Evolutionary conservation across 2,329 filamentous ascomycete species (phyloP).

Genomic region (Ampelomyces quisqualis): DNA sequence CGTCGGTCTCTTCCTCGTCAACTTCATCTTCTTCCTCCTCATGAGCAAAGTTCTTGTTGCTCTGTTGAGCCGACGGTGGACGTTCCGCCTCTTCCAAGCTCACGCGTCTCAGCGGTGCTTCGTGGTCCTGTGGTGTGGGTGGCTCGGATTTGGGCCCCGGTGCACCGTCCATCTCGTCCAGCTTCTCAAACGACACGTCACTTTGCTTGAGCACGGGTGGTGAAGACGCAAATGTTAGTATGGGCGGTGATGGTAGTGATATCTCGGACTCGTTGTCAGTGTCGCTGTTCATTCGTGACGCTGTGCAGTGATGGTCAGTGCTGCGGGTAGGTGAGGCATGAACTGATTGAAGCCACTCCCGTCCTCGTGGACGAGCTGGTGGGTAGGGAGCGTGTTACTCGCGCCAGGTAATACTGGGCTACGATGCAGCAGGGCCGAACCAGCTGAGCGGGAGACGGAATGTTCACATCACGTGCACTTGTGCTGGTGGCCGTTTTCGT

Average conservation of each 20-base stretch:
- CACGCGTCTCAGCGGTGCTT: conserved; percentile 12
- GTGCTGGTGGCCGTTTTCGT: conserved; percentile 19
- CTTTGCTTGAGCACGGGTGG: conserved; percentile 7
- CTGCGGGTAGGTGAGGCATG: conserved; percentile 24
- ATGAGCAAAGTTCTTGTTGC: conserved; percentile 8
- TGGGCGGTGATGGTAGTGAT: conserved; percentile 18
- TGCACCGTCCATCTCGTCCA: conserved; percentile 18
- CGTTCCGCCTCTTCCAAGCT: conserved; percentile 30
- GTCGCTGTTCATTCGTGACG: conserved; percentile 19
- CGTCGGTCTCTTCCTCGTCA: conserved; percentile 7
- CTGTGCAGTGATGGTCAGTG: conserved; percentile 24
- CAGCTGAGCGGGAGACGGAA: not conserved
- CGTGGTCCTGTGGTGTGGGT: conserved; percentile 9
- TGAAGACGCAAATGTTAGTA: conserved; percentile 18
- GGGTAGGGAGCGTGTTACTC: too few species aligned
- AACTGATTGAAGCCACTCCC: too few species aligned
- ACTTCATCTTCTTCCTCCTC: conserved; percentile 8
- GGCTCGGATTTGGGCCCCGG: conserved; percentile 13
- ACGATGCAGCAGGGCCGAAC: not conserved
- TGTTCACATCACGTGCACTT: conserved; percentile 12
- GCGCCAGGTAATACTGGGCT: too few species aligned
- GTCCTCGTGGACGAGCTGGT: too few species aligned
- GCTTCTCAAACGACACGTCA: conserved; percentile 1
- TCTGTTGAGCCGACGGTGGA: conserved; percentile 29
- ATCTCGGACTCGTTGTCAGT: conserved; percentile 21